A percentile compares a stretch with the other conserved stretches of the same genome.
phyloP scores from a whole-genome alignment of 2,329 filamentous ascomycete genomes.

The Clonostachys sp. region DNA sequence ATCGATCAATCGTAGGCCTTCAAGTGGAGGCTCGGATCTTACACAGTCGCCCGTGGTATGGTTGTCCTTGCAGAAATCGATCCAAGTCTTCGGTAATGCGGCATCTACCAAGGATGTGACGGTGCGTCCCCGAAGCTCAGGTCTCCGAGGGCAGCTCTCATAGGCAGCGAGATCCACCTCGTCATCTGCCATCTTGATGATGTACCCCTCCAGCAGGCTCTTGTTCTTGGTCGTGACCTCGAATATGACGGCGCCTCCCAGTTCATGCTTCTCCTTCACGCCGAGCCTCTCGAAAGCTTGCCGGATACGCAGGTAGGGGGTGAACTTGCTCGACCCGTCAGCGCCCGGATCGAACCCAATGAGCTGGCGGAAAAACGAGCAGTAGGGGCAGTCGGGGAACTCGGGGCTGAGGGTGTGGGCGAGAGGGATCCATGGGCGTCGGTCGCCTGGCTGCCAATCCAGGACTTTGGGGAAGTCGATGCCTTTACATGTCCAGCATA shows the following conservation, averaged over 20 bases:
- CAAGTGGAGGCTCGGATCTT: slow-evolving; percentile 8
- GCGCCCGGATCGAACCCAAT: slow-evolving; percentile 11
- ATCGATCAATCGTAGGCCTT: slow-evolving; percentile 25
- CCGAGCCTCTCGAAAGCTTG: slow-evolving; percentile 29
- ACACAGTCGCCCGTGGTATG: slow-evolving; percentile 16
- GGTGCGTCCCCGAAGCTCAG: slow-evolving; percentile 20
- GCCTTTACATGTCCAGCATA: slow-evolving; percentile 22
- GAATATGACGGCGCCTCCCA: slow-evolving; percentile 24
- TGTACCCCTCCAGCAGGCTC: slow-evolving; percentile 27
- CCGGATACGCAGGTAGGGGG: slow-evolving; percentile 29
- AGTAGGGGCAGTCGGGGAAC: slow-evolving; percentile 23
- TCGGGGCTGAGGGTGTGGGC: slow-evolving; percentile 13
- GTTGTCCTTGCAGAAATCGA: slow-evolving; percentile 23
- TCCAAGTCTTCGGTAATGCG: slow-evolving; percentile 22
- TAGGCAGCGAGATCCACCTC: slow-evolving; percentile 8
- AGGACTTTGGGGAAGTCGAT: slow-evolving; percentile 28
- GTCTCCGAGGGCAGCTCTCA: background rate
- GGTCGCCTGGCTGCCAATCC: slow-evolving; percentile 26
- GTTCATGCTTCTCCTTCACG: slow-evolving; percentile 26
- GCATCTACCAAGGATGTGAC: slow-evolving; percentile 20
- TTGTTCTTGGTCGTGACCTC: slow-evolving; percentile 29
- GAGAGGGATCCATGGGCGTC: slow-evolving; percentile 27
- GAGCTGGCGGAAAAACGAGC: slow-evolving; percentile 28
- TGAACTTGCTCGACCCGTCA: slow-evolving; percentile 24
- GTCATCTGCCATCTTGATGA: slow-evolving; percentile 18